A percentile compares a stretch with the other conserved stretches of the same genome.
phyloP scores from a whole-genome alignment of 371 early-diverging fungal genomes.

The Mucor ambiguus region DNA sequence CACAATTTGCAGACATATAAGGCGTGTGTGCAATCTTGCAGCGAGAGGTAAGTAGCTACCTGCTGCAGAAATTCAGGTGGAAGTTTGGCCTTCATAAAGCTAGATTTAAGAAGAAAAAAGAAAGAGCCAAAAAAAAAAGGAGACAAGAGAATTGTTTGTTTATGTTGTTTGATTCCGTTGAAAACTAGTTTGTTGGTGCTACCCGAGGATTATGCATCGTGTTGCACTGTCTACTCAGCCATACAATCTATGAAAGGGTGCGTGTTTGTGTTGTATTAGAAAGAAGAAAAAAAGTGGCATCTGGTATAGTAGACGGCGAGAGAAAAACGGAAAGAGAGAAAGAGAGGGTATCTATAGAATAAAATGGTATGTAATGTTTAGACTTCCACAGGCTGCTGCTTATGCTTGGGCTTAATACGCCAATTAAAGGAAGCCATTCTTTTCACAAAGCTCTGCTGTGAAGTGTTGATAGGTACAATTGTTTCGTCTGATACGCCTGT shows the following conservation, averaged over 20 bases:
- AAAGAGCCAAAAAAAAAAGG: neutral
- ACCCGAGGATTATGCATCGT: neutral
- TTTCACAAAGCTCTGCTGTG: conserved; percentile 36
- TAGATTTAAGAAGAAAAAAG: too few relatives aligned
- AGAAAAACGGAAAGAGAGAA: neutral
- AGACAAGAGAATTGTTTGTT: neutral
- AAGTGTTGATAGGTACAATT: neutral
- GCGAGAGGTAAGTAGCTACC: conserved; percentile 11
- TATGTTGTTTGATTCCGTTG: neutral
- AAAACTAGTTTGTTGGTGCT: neutral
- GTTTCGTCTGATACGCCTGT: conserved; percentile 9
- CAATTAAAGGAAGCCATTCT: conserved; percentile 42
- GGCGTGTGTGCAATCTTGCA: conserved; percentile 8
- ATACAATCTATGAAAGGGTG: neutral
- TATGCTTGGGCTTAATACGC: conserved; percentile 28
- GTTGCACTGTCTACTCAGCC: conserved; percentile 1
- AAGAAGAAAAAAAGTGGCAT: neutral
- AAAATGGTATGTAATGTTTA: neutral
- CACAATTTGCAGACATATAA: conserved; percentile 15
- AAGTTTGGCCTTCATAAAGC: neutral
- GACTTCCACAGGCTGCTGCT: conserved; percentile 17
- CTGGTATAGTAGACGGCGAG: neutral
- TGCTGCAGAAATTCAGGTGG: conserved; percentile 18
- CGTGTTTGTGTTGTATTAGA: neutral
- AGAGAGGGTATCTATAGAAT: conserved; percentile 10